phyloP scores from a whole-genome alignment of 164 flowering plant genomes.

The Chloranthus sessilifolius region DNA sequence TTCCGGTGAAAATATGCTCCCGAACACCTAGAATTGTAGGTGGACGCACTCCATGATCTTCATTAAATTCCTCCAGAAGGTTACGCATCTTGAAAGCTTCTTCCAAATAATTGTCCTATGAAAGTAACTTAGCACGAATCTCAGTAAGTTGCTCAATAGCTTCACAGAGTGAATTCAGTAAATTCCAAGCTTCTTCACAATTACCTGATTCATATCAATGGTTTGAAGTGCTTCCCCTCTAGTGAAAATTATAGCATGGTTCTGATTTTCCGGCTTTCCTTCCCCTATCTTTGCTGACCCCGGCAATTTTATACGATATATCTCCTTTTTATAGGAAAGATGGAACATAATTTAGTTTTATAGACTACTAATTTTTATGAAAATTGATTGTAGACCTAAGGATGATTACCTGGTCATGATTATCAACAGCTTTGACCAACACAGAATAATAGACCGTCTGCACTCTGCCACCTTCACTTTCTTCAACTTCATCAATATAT shows the following conservation, averaged over 20 bases:
- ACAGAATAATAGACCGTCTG: slow-evolving; percentile 95
- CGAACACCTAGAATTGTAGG: slow-evolving; percentile 94
- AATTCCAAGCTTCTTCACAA: neutral
- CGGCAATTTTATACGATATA: slow-evolving; percentile 91
- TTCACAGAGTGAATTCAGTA: neutral
- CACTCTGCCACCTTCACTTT: slow-evolving; percentile 59
- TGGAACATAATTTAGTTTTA: neutral
- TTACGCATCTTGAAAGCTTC: slow-evolving; percentile 99
- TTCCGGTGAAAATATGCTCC: slow-evolving; percentile 98
- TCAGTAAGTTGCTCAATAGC: neutral
- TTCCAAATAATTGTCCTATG: slow-evolving; percentile 95
- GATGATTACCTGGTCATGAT: slow-evolving; percentile 83
- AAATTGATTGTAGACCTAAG: slow-evolving; percentile 6
- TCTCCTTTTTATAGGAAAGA: slow-evolving; percentile 50
- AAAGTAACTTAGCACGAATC: too few relatives aligned
- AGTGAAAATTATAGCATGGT: slow-evolving; percentile 92
- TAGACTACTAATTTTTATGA: neutral
- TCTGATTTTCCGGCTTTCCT: slow-evolving; percentile 99
- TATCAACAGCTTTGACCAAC: slow-evolving; percentile 83
- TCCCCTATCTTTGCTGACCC: slow-evolving; percentile 94
- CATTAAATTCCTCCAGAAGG: slow-evolving; percentile 89
- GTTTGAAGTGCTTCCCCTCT: slow-evolving; percentile 98
- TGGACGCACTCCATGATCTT: slow-evolving; percentile 86
- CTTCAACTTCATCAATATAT: slow-evolving; percentile 97
- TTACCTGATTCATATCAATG: slow-evolving; percentile 98